Conservation (phyloP, 306 rosid genomes). For the Inga leiocalycina region DNA sequence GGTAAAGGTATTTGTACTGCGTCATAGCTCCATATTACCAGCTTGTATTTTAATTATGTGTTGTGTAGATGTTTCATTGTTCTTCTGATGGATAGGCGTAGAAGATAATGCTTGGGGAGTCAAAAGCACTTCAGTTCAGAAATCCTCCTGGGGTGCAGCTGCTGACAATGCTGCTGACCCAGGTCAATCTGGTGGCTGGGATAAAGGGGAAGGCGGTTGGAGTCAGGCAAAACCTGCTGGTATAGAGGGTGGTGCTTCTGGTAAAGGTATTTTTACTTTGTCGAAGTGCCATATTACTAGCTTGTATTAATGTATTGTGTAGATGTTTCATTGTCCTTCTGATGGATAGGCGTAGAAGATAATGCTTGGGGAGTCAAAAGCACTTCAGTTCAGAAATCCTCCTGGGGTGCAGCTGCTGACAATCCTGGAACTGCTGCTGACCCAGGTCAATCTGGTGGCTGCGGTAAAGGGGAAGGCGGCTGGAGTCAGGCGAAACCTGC, state of each 20-base stretch:
- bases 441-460: too few species aligned
- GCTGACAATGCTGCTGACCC: too few species aligned
- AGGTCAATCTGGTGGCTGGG: too few species aligned
- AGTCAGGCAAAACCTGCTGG: conserved; percentile 39
- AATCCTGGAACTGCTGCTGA: too few species aligned
- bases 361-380: too few species aligned
- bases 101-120: too few species aligned
- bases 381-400: too few species aligned
- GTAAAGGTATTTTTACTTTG: conserved; percentile 39
- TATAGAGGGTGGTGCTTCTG: conserved; percentile 44
- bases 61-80: conserved; percentile 1
- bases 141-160: too few species aligned
- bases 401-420: too few species aligned
- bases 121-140: too few species aligned
- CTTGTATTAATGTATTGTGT: background rate
- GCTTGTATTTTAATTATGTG: background rate
- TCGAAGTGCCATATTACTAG: background rate
- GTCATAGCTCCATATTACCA: conserved; percentile 1
- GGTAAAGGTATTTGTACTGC: conserved; percentile 39
- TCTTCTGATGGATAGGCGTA: conserved; percentile 22
- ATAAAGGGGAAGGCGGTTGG: too few species aligned
- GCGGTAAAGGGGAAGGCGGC: too few species aligned
- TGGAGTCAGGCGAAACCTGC: conserved; percentile 37
- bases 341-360: background rate
- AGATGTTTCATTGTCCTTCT: conserved; percentile 31